Base-by-base conservation (phyloP, 2,329 filamentous ascomycete genomes). In the Bipolaris bicolor region DNA sequence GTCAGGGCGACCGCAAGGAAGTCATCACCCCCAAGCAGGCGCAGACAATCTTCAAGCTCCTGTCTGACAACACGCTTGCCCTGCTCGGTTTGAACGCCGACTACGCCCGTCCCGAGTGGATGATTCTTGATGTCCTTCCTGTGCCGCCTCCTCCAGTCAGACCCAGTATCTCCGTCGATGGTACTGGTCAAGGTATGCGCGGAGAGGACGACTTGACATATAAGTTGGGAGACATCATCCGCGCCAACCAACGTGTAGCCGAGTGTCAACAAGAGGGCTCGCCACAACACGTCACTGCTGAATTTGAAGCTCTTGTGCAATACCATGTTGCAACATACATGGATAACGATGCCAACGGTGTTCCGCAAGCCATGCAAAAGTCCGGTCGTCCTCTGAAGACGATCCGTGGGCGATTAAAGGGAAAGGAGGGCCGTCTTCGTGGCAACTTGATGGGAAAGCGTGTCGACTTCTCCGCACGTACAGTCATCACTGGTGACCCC, bases 131-230 rank as follows among this genome's bases (percentile, higher is more conserved):
- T 0, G 93, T 98, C 48, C 84, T 99, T 45, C 93, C 95, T 5
- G 96, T 99, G 0, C 95, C 95, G 1, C 95, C 95, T 2, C 95
- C 95, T 46, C 93, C 95, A 3, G 96, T 99, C 36, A 90, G 95
- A 52, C 95, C 95, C 5, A 97, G 92, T 83, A 96, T 99, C 68
- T 96, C 94, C 20, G 94, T 98, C 81, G 96, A 98, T 72, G 93
- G 95, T 50, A 96, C 92, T 41, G 90, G 91, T 51, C 91, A 91
- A 65, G 95, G 95, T 62, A 88, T 94, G 82, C 90, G 95, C 62
- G 95, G 95, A 74, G 95, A 99, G 79, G 95, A 99, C 77, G 96
- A 99, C 83, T 85, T 99, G 84, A 99, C 95, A 0, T 99, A 97
- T 85, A 99, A 99, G 80, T 83, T 99, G 31, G 93, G 93, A 71